Conservation (phyloP, 108 stramenopile genomes). For the Cyclostephanos invisitatus region DNA sequence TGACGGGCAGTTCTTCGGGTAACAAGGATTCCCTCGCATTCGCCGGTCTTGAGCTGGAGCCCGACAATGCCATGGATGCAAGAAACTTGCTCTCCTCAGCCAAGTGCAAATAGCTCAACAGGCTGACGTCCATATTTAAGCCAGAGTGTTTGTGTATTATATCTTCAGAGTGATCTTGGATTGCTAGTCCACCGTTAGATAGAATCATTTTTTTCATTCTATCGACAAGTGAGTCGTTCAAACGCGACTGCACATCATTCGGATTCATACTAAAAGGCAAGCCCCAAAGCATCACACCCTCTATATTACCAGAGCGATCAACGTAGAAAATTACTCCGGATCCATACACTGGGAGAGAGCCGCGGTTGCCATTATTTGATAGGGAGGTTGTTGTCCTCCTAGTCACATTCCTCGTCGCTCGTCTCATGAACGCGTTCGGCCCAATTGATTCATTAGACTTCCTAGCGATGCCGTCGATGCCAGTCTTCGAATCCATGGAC, state of each 20-base stretch:
- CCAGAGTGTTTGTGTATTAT: constrained; percentile 20
- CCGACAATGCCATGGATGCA: constrained; percentile 56
- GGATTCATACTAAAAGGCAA: constrained; percentile 61
- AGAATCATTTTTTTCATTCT: constrained; percentile 60
- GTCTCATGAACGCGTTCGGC: constrained; percentile 45
- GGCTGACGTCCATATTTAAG: constrained; percentile 38
- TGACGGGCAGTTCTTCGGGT: constrained; percentile 1
- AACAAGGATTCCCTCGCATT: not conserved
- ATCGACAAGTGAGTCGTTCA: constrained; percentile 61
- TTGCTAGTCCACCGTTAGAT: constrained; percentile 67
- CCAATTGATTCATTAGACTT: not conserved
- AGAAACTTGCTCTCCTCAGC: constrained; percentile 64
- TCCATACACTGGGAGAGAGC: constrained; percentile 65
- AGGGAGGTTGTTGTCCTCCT: not conserved
- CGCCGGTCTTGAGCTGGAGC: constrained; percentile 3
- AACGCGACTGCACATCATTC: constrained; percentile 24
- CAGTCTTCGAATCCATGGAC: constrained; percentile 24
- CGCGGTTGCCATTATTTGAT: constrained; percentile 14
- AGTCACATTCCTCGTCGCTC: constrained; percentile 22
- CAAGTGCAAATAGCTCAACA: constrained; percentile 60
- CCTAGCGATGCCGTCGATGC: not conserved
- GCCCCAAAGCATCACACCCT: constrained; percentile 87
- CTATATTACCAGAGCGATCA: constrained; percentile 69
- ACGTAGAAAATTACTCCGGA: constrained; percentile 82
- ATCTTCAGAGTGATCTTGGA: constrained; percentile 55